phyloP scores from a whole-genome alignment of 75 land plant genomes.

The Chamaecyparis obtusa region DNA sequence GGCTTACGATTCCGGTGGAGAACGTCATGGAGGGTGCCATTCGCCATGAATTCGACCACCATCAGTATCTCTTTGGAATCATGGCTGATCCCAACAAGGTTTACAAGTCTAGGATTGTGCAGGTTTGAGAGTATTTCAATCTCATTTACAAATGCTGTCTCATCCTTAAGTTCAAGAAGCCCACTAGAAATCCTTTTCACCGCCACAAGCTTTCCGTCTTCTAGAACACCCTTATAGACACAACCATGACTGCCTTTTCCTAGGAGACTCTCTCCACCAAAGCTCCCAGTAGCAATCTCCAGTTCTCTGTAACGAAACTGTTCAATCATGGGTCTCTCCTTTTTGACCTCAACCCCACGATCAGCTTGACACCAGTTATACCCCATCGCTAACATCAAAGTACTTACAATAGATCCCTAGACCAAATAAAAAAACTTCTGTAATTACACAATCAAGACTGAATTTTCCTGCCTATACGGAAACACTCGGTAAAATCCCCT shows the following conservation, averaged over 20 bases:
- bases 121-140: slow-evolving; percentile 59
- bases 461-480: neutral
- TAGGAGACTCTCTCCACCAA: slow-evolving; percentile 46
- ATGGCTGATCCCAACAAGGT: slow-evolving; percentile 53
- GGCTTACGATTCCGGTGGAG: slow-evolving; percentile 40
- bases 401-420: neutral
- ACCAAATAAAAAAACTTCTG: neutral
- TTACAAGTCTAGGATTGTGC: slow-evolving; percentile 51
- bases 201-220: slow-evolving; percentile 52
- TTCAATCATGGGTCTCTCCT: neutral
- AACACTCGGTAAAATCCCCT: neutral
- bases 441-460: neutral
- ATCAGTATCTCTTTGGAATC: slow-evolving; percentile 24
- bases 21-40: slow-evolving; percentile 66
- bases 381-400: neutral
- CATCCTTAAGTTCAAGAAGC: slow-evolving; percentile 15
- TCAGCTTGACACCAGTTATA: slow-evolving; percentile 8
- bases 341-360: neutral
- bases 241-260: slow-evolving; percentile 83
- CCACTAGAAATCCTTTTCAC: slow-evolving; percentile 45
- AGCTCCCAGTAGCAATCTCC: slow-evolving; percentile 47
- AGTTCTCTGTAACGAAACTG: slow-evolving; percentile 51
- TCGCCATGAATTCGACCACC: slow-evolving; percentile 83
- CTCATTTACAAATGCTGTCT: slow-evolving; percentile 57
- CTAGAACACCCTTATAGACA: slow-evolving; percentile 61